Percentiles rank a stretch among this genome's conserved stretches.
Evolutionary conservation across 2,329 filamentous ascomycete species (phyloP).

Genomic region (Microdochium trichocladiopsis): DNA sequence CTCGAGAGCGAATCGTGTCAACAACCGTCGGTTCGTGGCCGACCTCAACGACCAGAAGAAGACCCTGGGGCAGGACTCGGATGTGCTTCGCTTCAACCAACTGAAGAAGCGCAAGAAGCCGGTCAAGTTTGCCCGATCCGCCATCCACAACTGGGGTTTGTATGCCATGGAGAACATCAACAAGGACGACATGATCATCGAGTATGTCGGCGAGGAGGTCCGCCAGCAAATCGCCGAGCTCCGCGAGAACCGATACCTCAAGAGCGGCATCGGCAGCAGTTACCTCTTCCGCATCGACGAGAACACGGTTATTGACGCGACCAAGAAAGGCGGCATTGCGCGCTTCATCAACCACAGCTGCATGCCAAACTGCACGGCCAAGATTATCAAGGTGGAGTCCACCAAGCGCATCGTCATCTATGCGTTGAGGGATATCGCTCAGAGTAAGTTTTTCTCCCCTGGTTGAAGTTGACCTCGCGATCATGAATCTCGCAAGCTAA

Average conservation of each 20-base stretch:
- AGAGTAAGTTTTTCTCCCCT: conserved; percentile 61
- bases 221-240: conserved; percentile 96
- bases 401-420: conserved; percentile 99
- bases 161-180: conserved; percentile 97
- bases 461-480: not conserved
- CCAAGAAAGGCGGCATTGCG: conserved; percentile 96
- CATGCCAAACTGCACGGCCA: conserved; percentile 96
- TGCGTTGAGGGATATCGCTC: conserved; percentile 85
- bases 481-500: conserved; percentile 11
- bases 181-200: conserved; percentile 99
- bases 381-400: conserved; percentile 98
- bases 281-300: conserved; percentile 98
- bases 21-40: conserved; percentile 88
- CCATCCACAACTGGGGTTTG: conserved; percentile 97
- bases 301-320: conserved; percentile 94
- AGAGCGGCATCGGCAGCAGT: conserved; percentile 93
- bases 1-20: conserved; percentile 88
- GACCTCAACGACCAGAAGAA: conserved; percentile 95
- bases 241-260: conserved; percentile 83
- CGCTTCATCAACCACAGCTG: conserved; percentile 99
- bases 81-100: conserved; percentile 95
- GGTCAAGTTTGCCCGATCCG: conserved; percentile 93
- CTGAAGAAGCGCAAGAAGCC: conserved; percentile 99
- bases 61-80: conserved; percentile 73
- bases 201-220: conserved; percentile 97